Base-by-base conservation (phyloP, 2,329 filamentous ascomycete genomes). In the Simplicillium sp. region DNA sequence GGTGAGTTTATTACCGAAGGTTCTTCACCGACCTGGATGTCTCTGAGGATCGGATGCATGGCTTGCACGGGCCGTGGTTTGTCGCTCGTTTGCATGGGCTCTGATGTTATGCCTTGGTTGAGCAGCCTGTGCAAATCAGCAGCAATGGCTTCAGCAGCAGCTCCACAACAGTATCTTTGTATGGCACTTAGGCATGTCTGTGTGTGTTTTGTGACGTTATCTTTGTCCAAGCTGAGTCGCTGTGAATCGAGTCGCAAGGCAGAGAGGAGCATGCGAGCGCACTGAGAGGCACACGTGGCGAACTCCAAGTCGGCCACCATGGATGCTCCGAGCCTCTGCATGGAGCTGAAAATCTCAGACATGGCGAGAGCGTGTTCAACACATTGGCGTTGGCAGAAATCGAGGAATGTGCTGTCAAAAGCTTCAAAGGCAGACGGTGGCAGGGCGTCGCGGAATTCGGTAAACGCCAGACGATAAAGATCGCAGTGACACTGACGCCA, bases 401-500 rank as follows among this genome's bases (percentile, higher is more conserved):
- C 58, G 31, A 73, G 62, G 41, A 75, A 75, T 3, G 57, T 58
- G 9, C 64, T 65, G 36, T 73, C 69, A 3, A 77, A 57, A 42
- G 61, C 63, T 38, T 61, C 62, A 9, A 75, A 56, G 11, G 60
- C 59, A 0, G 60, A 52, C 7, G 60, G 60, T 3, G 71, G 63
- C 1, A 77, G 56, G 0, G 71, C 68, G 31, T 76, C 73, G 15
- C 69, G 66, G 29, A 77, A 61, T 1, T 71, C 71, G 0, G 62
- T 61, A 7, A 77, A 59, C 3, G 67, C 71, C 7, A 76, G 60
- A 2, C 73, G 69, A 46, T 75, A 77, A 3, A 77, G 58, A 49
- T 77, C 73, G 46, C 72, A 72, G 48, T 77, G 67, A 43, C 73
- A 77, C 45, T 77, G 73, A 20, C 71, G 63, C 72, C 72, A 77